Base-by-base conservation (phyloP, 768 basidiomycete genomes). In the Mycena haematopus region DNA sequence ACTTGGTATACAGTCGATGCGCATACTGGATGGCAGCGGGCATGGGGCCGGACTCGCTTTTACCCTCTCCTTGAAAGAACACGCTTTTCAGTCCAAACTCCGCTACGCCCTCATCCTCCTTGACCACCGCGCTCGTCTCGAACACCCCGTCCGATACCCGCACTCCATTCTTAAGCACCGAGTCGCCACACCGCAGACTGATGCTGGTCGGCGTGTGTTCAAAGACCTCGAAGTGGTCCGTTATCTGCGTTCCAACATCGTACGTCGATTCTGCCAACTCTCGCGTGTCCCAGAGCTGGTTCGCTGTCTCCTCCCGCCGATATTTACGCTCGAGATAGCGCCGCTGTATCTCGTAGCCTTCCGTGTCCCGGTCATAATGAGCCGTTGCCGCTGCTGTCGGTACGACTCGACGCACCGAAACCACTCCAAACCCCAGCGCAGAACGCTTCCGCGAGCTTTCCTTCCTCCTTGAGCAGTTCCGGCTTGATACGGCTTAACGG, bases 211-310 rank as follows among this genome's bases (percentile, higher is more conserved):
- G 65, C 29, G 65, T 62, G 49, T 33, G 58, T 50, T 52, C 35
- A 24, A 69, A 36, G 21, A 69, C 68, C 49, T 69, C 65, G 24
- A 69, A 69, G 45, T 69, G 68, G 65, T 69, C 65, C 0, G 68
- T 69, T 14, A 69, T 57, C 50, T 56, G 42, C 46, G 68, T 66
- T 3, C 65, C 62, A 22, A 69, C 49, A 1, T 55, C 55, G 31
- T 69, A 69, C 22, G 59, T 52, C 29, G 68, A 64, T 24, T 14
- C 6, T 5, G 56, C 62, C 35, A 69, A 62, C 52, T 50, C 59
- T 27, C 38, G 22, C 46, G 49, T 50, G 52, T 65, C 61, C 68
- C 68, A 69, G 14, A 69, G 65, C 50, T 69, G 62, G 45, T 21
- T 17, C n/a, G 40, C 56, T n/a, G 61, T 69, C 33, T 64, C 68